Conservation (phyloP, 345 rosid species). For the Hirschfeldia incana region DNA sequence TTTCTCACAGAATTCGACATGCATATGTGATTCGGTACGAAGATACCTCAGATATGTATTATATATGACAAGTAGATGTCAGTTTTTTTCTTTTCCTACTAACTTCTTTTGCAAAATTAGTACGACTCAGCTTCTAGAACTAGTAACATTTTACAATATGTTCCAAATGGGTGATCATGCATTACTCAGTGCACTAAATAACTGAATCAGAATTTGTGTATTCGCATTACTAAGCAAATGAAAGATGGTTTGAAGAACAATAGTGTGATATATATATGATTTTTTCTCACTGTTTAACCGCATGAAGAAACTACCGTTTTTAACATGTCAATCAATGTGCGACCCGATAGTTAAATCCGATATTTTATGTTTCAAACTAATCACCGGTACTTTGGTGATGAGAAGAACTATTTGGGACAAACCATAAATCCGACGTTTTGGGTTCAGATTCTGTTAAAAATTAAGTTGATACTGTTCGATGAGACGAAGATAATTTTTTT, state of each 20-base stretch:
- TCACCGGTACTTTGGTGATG: too few relatives aligned
- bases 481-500: too few relatives aligned
- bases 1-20: conserved; percentile 20
- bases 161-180: conserved; percentile 19
- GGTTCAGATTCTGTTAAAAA: too few relatives aligned
- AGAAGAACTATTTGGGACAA: too few relatives aligned
- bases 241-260: not conserved
- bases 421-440: too few relatives aligned
- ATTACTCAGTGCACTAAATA: conserved; percentile 11
- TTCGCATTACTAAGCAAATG: not conserved
- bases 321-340: not conserved
- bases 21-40: conserved; percentile 26
- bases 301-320: not conserved
- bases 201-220: not conserved
- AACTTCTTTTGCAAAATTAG: not conserved
- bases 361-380: not conserved
- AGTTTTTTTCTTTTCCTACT: conserved; percentile 14
- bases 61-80: conserved; percentile 29
- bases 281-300: not conserved
- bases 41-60: conserved; percentile 25
- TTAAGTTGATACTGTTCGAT: too few relatives aligned
- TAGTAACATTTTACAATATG: conserved; percentile 12
- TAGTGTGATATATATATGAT: not conserved
- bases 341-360: not conserved
- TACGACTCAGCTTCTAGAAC: conserved; percentile 15